Evolutionary conservation across 2,329 filamentous ascomycete genomes (phyloP), one percentile per base, ranked within the genome.

Genomic region (Alternaria rosae): DNA sequence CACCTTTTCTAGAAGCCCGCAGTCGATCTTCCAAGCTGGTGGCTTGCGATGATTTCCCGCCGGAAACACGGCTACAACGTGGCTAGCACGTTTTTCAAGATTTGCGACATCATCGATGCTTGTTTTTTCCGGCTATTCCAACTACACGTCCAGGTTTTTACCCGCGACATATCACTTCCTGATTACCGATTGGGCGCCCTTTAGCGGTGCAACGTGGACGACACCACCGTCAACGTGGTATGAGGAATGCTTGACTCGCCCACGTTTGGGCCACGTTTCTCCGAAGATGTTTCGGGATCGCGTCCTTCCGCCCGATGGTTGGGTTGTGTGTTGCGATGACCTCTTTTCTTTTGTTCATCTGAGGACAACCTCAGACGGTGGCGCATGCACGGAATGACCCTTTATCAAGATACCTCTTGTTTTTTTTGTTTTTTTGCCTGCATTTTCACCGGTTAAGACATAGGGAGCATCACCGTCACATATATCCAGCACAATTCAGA

Each of bases 1-100:
- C 66, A 48, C 67, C 66, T 21, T 38, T 76, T 75, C 62, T 59
- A 71, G 72, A 71, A 73, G 70, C 68, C 53, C 50, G 30, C 52
- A 61, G 42, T 50, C 72, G 74, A 78, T 75, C 73, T 61, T 54
- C 48, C 73, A 64, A 74, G 71, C 74, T 77, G 71, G 73, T 77
- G 76, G 74, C 76, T 73, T 74, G 45, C 45, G 63, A 68, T 54
- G 53, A 52, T 66, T 66, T 50, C 44, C 42, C 52, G n/a, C 76
- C 72, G 73, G 71, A 69, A 72, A 71, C 62, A 41, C 20, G 44
- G 32, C 28, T 42, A 52, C 66, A 76, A 75, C 73, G 74, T 76
- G 73, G 75, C 72, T 70, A 42, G 59, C 72, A 74, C 72, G 70
- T 75, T 71, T 65, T 71, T 35, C 59, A 52, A 43, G 42, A 57